These are phyloP conservation scores for Colletotrichum truncatum DNA, from an alignment of 2,329 filamentous ascomycete genomes.

Conservation along the genomic window DNA sequence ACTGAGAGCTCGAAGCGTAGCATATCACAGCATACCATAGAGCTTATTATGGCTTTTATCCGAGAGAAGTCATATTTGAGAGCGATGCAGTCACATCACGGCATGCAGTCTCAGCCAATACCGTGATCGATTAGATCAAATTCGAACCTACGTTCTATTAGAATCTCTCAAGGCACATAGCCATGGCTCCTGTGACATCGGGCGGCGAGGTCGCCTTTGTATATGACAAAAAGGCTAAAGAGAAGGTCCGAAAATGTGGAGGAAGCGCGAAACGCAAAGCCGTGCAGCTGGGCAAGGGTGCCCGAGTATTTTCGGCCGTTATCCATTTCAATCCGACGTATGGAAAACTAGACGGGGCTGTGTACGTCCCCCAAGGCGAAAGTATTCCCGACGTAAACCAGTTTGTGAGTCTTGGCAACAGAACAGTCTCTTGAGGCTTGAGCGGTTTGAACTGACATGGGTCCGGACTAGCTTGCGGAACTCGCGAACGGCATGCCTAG, in stretches of 20 bases:
- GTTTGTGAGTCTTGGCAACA: neutral
- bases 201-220: neutral
- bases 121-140: neutral
- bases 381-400: neutral
- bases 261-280: neutral
- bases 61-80: neutral
- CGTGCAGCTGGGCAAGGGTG: neutral
- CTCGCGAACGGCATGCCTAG: neutral
- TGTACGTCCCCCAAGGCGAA: neutral
- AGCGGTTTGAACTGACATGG: neutral
- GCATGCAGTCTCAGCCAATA: neutral
- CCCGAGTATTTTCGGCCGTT: neutral
- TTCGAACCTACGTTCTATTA: neutral
- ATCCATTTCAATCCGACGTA: slow-evolving; percentile 2
- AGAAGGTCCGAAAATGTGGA: neutral
- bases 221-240: slow-evolving; percentile 7
- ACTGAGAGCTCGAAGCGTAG: too few relatives aligned
- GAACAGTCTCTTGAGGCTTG: neutral
- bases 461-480: neutral
- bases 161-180: neutral
- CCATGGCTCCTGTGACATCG: neutral
- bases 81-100: neutral
- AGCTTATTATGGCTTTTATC: neutral
- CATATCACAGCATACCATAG: neutral
- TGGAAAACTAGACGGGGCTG: neutral